phyloP scores from a whole-genome alignment of 208 protist genomes.

The Acanthamoeba culbertsoni region DNA sequence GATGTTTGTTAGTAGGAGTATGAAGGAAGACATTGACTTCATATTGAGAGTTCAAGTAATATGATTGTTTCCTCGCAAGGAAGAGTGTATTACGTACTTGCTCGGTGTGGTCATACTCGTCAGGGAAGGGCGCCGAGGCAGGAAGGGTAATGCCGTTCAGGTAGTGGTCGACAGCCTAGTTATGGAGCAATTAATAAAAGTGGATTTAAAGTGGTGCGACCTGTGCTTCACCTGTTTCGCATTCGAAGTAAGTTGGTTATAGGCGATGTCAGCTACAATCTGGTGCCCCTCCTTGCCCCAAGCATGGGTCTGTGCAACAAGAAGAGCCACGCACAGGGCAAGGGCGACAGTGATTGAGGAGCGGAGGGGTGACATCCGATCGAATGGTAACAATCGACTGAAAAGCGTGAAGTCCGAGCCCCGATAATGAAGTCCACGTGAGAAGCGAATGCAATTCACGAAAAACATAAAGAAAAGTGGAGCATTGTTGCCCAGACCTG shows the following conservation, averaged over 20 bases:
- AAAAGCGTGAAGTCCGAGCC: neutral
- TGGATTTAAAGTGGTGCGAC: neutral
- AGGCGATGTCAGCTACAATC: constrained; percentile 56
- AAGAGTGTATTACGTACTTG: neutral
- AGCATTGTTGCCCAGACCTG: neutral
- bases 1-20: neutral
- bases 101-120: constrained; percentile 57
- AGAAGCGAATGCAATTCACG: neutral
- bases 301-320: neutral
- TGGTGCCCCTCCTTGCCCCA: constrained; percentile 64
- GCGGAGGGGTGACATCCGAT: too few species aligned
- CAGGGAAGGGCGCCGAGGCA: constrained; percentile 15
- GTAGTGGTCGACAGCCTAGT: constrained; percentile 10
- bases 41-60: neutral
- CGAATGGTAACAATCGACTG: neutral
- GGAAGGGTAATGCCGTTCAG: neutral
- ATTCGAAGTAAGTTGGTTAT: neutral
- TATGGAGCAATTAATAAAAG: neutral
- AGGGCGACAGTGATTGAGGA: neutral
- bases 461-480: neutral
- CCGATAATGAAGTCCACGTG: neutral
- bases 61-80: neutral
- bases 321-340: neutral
- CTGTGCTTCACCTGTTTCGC: neutral
- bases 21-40: neutral